phyloP scores from a whole-genome alignment of 345 rosid species.

The Citrus mangshanensis region DNA sequence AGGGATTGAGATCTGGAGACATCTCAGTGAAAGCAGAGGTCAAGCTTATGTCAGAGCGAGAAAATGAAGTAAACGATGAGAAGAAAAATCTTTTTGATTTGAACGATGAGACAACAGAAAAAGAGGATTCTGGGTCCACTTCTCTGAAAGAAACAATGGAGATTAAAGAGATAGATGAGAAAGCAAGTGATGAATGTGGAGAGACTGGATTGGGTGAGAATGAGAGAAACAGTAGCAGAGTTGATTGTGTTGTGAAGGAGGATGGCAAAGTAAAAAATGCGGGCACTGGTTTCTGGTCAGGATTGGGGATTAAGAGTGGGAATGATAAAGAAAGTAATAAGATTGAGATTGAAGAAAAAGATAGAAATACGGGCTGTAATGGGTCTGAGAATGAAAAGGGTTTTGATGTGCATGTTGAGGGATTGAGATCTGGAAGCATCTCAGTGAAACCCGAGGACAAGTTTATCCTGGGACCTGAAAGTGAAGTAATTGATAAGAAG shows the following conservation, averaged over 20 bases:
- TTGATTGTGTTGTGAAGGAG: conserved; percentile 12
- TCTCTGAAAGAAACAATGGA: conserved; percentile 8
- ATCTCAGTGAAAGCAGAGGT: conserved; percentile 19
- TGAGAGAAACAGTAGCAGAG: conserved; percentile 22
- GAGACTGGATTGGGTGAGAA: conserved; percentile 11
- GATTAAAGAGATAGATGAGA: conserved; percentile 9
- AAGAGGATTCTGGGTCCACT: not conserved
- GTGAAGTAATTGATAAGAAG: not conserved
- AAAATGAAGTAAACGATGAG: conserved; percentile 13
- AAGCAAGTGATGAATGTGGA: conserved; percentile 8
- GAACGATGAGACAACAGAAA: conserved; percentile 13
- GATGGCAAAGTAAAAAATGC: conserved; percentile 22
- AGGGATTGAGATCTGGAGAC: conserved; percentile 38
- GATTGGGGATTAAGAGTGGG: conserved; percentile 23
- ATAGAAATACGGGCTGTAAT: not conserved
- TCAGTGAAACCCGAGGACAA: not conserved
- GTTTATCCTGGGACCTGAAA: not conserved
- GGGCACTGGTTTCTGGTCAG: conserved; percentile 49
- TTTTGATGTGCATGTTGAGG: not conserved
- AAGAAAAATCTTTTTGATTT: conserved; percentile 14
- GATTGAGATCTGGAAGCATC: not conserved
- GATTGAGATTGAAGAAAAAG: conserved; percentile 3
- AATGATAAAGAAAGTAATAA: conserved; percentile 6
- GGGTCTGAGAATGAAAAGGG: conserved; percentile 11
- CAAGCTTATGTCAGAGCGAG: conserved; percentile 11